Conservation (phyloP, 805 yeast species). For the Brettanomyces nanus region DNA sequence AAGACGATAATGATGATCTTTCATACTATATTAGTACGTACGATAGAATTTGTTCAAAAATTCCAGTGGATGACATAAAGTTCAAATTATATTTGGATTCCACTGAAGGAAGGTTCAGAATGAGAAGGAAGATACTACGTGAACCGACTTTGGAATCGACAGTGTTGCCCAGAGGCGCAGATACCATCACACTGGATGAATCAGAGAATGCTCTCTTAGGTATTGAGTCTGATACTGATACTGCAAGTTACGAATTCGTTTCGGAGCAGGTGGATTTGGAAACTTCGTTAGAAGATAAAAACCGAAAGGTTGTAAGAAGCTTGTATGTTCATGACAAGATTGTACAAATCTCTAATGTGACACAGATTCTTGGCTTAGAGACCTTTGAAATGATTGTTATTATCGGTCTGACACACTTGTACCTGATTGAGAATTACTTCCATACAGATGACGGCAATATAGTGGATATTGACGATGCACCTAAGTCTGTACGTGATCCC, state of each 20-base stretch:
- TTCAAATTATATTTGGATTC: conserved; percentile 48
- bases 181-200: not conserved
- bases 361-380: conserved; percentile 69
- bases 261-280: conserved; percentile 32
- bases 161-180: not conserved
- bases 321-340: conserved; percentile 65
- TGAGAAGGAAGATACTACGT: conserved; percentile 47
- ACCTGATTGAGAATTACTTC: conserved; percentile 63
- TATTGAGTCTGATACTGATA: conserved; percentile 9
- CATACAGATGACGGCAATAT: conserved; percentile 46
- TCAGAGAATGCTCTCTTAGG: not conserved
- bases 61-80: conserved; percentile 13
- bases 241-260: conserved; percentile 33
- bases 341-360: conserved; percentile 64
- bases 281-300: conserved; percentile 49
- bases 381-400: conserved; percentile 70
- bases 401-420: conserved; percentile 55
- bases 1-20: conserved; percentile 58
- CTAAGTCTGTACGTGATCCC: conserved; percentile 54
- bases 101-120: conserved; percentile 62
- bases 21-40: conserved; percentile 41
- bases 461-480: conserved; percentile 59
- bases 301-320: conserved; percentile 65
- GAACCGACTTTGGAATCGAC: conserved; percentile 4
- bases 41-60: conserved; percentile 34